A percentile compares a stretch with the other conserved stretches of the same genome.
phyloP scores from a whole-genome alignment of 2,329 filamentous ascomycete species.

The Curvularia sp. region DNA sequence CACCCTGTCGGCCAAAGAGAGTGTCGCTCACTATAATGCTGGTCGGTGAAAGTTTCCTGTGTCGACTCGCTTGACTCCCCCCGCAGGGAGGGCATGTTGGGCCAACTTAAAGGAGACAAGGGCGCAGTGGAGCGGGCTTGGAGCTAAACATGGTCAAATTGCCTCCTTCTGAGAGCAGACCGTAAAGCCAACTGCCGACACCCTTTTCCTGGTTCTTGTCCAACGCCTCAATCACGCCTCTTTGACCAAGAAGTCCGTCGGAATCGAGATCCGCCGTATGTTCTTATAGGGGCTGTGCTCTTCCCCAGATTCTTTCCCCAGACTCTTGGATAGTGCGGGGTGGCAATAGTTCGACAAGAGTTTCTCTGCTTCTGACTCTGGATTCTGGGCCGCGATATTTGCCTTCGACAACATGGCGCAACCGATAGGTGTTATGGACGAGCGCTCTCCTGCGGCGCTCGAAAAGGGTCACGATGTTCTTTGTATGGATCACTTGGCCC shows the following conservation, averaged over 20 bases:
- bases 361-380: conserved; percentile 15
- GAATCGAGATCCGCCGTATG: conserved; percentile 24
- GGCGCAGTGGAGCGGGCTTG: conserved; percentile 21
- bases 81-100: conserved; percentile 22
- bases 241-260: conserved; percentile 5
- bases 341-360: conserved; percentile 17
- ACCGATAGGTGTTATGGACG: conserved; percentile 10
- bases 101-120: conserved; percentile 25
- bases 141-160: conserved; percentile 28
- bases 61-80: conserved; percentile 38
- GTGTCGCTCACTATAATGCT: conserved; percentile 27
- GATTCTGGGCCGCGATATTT: not conserved
- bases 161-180: conserved; percentile 17
- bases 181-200: conserved; percentile 40
- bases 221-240: conserved; percentile 19
- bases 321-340: conserved; percentile 30
- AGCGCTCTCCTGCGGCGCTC: conserved; percentile 18
- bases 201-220: conserved; percentile 23
- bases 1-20: conserved; percentile 30
- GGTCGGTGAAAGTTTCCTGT: conserved; percentile 20
- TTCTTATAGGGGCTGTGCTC: conserved; percentile 40
- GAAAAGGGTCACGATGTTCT: conserved; percentile 31
- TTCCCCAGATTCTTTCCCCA: conserved; percentile 41
- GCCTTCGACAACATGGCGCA: conserved; percentile 16
- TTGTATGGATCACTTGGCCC: conserved; percentile 27